Evolutionary conservation across 2,329 filamentous ascomycete genomes (phyloP).

Genomic region (Fusarium torulosum): DNA sequence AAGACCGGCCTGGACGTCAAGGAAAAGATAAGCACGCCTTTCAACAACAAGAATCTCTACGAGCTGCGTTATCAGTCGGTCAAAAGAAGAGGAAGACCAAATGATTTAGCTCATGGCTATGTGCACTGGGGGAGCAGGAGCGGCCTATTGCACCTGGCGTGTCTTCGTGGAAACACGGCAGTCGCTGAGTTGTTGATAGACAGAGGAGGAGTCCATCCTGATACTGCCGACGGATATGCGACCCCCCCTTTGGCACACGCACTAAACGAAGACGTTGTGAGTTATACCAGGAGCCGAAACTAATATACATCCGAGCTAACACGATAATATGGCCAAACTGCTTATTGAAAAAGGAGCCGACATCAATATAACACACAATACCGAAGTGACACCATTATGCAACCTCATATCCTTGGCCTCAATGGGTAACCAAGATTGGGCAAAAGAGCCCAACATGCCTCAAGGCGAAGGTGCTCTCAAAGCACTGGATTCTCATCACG

Average conservation of each 20-base stretch:
- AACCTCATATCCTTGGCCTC: slow-evolving; percentile 25
- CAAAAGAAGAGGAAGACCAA: not conserved
- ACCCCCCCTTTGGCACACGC: slow-evolving; percentile 29
- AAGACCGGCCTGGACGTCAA: slow-evolving; percentile 3
- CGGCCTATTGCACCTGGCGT: slow-evolving; percentile 34
- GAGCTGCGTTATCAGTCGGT: slow-evolving; percentile 18
- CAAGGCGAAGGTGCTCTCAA: slow-evolving; percentile 21
- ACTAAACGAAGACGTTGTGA: slow-evolving; percentile 34
- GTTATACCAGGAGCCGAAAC: not conserved
- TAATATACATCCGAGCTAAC: slow-evolving; percentile 11
- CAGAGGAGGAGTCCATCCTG: slow-evolving; percentile 1
- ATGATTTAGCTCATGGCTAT: slow-evolving; percentile 15
- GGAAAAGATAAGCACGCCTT: slow-evolving; percentile 16
- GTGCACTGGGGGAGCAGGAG: slow-evolving; percentile 23
- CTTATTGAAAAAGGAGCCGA: slow-evolving; percentile 26
- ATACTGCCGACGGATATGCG: slow-evolving; percentile 13
- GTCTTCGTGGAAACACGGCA: slow-evolving; percentile 38
- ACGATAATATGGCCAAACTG: slow-evolving; percentile 10
- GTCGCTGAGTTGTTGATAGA: slow-evolving; percentile 25
- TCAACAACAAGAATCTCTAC: slow-evolving; percentile 20
- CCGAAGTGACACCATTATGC: slow-evolving; percentile 29
- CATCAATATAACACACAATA: slow-evolving; percentile 9
- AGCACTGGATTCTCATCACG: slow-evolving; percentile 13
- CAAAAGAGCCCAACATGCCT: slow-evolving; percentile 15
- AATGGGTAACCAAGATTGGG: slow-evolving; percentile 4